These are phyloP conservation scores for Nothomitra cinnamomea DNA, from an alignment of 2,329 filamentous ascomycete genomes.

Conservation along the genomic window DNA sequence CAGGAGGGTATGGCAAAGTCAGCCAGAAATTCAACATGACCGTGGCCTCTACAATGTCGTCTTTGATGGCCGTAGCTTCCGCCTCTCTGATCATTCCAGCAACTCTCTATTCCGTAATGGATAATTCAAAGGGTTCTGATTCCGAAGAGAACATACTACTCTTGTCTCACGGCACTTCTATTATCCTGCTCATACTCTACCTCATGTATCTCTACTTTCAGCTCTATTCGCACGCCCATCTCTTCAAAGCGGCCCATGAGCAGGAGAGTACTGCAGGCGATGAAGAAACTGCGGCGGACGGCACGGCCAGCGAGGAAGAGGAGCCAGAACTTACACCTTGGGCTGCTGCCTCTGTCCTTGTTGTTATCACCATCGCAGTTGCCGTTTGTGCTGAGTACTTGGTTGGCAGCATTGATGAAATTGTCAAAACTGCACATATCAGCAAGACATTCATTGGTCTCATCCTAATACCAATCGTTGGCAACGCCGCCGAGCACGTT, in stretches of 20 bases:
- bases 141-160: slow-evolving; percentile 30
- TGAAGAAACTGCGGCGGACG: not conserved
- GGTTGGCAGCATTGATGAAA: slow-evolving; percentile 35
- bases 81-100: slow-evolving; percentile 36
- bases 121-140: slow-evolving; percentile 20
- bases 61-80: slow-evolving; percentile 37
- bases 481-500: slow-evolving; percentile 39
- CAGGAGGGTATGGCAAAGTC: slow-evolving; percentile 27
- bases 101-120: slow-evolving; percentile 31
- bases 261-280: slow-evolving; percentile 9
- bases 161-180: slow-evolving; percentile 34
- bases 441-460: slow-evolving; percentile 40
- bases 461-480: slow-evolving; percentile 38
- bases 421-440: slow-evolving; percentile 33
- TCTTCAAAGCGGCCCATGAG: slow-evolving; percentile 26
- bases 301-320: slow-evolving; percentile 12
- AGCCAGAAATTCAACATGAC: slow-evolving; percentile 48
- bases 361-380: slow-evolving; percentile 31
- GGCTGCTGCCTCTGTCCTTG: slow-evolving; percentile 27
- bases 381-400: slow-evolving; percentile 36
- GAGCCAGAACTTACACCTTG: slow-evolving; percentile 25
- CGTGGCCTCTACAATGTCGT: slow-evolving; percentile 61
- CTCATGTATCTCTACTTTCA: slow-evolving; percentile 37
- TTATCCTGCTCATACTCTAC: slow-evolving; percentile 36
- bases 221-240: slow-evolving; percentile 30